phyloP scores from a whole-genome alignment of 2,329 filamentous ascomycete species.

The Neoascochyta sp. region DNA sequence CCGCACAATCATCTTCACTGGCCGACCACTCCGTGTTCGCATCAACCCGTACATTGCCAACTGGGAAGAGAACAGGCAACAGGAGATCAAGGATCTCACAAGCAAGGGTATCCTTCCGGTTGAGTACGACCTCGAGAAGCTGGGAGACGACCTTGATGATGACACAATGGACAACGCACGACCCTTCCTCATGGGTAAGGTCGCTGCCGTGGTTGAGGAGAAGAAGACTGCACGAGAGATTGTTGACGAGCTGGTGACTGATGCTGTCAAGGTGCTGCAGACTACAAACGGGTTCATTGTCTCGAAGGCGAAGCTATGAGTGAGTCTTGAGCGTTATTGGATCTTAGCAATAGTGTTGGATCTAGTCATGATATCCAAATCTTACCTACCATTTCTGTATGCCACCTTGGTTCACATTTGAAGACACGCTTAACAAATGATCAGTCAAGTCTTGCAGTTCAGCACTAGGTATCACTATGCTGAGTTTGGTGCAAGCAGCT shows the following conservation, averaged over 20 bases:
- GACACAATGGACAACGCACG: slow-evolving; percentile 88
- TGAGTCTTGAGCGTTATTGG: too few relatives aligned
- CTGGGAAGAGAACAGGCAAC: slow-evolving; percentile 89
- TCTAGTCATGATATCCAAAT: too few relatives aligned
- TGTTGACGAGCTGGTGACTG: slow-evolving; percentile 87
- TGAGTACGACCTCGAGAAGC: slow-evolving; percentile 86
- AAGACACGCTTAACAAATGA: too few relatives aligned
- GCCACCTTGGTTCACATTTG: too few relatives aligned
- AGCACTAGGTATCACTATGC: too few relatives aligned
- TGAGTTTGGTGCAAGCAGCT: too few relatives aligned
- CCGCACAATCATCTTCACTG: slow-evolving; percentile 97
- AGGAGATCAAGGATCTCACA: slow-evolving; percentile 91
- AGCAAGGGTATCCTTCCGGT: slow-evolving; percentile 87
- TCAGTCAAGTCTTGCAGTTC: too few relatives aligned
- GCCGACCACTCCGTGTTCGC: slow-evolving; percentile 87
- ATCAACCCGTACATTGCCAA: slow-evolving; percentile 91
- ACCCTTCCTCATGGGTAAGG: slow-evolving; percentile 95
- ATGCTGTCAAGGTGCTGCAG: slow-evolving; percentile 69
- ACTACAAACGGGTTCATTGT: slow-evolving; percentile 61
- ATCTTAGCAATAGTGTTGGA: too few relatives aligned
- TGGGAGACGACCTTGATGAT: slow-evolving; percentile 64
- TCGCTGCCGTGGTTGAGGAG: slow-evolving; percentile 88
- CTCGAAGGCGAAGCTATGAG: slow-evolving; percentile 37
- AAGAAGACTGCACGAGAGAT: slow-evolving; percentile 87
- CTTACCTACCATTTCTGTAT: too few relatives aligned